Base-by-base conservation (phyloP, 2,329 filamentous ascomycete genomes). In the Diaporthe aspalathi region DNA sequence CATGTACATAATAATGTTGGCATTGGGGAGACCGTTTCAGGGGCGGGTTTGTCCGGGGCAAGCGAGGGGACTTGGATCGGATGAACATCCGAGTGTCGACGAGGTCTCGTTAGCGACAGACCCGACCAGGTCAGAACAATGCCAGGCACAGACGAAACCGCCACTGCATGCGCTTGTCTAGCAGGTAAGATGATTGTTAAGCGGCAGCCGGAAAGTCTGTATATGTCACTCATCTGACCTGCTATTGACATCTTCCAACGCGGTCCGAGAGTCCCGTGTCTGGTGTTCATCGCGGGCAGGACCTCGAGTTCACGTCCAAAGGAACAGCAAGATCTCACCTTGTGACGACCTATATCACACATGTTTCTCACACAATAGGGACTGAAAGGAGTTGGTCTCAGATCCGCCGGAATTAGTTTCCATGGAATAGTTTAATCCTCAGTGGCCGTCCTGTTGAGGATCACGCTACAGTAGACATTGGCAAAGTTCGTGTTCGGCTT, bases 81-180 rank as follows among this genome's bases (percentile, higher is more conserved):
- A 63, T 63, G 43, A 63, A 63, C 60, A 43, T 49, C 60, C 12
- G 60, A 63, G 60, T 35, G 43, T 49, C 43, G 43, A 35, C 5
- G 11, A 32, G 40, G 57, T 40, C 40, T 63, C 8, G 32, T 32
- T 6, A 49, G 29, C 43, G 22, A 43, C 43, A 49, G 8, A 35
- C 29, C 32, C 11, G 14, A n/a, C 27, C 12, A 63, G 60, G 20
- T 22, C 29, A 27, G 12, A 20, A 43, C 43, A 20, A 20, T 35
- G n/a, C 14, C 11, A 22, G 40, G 27, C 3, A 63, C 24, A n/a
- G 60, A 49, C 27, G 43, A 22, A 20, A 63, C 29, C 27, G 17
- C 20, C 20, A n/a, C 24, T 35, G 20, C 5, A 43, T 14, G 29
- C 24, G 9, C 29, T 20, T 8, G n/a, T 17, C 20, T 49, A 35